Evolutionary conservation across 805 yeast species (phyloP), one percentile per base, ranked within the genome.

Genomic region (Ogataea chonburiensis): DNA sequence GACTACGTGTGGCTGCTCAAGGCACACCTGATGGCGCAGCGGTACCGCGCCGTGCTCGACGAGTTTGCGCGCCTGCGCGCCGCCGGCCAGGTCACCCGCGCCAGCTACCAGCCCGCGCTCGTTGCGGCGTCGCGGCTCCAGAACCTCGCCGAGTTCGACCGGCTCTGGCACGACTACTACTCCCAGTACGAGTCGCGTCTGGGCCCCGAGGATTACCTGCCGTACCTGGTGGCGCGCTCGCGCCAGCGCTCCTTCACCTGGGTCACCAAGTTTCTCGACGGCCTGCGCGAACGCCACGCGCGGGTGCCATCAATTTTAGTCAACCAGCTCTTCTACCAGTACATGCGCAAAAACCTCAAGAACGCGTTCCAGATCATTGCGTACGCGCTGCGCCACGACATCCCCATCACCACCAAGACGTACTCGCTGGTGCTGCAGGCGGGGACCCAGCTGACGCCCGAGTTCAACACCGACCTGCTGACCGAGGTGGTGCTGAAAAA

Each of bases 351-450:
- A 7, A 37, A 39, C 17, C 46, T 52, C n/a, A 36, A 48, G 38
- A 21, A 43, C 7, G 50, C 55, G 2, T 35, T 46, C 13, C 32
- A 23, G 12, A 34, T 59, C 18, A 27, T 58, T 1, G 40, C 41
- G 16, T 34, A 48, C 15, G 53, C 56, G 0, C 7, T 52, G 6
- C 7, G 22, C n/a, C 35, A 44, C 17, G 47, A 46, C 3, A 28
- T 39, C 5, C 13, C 29, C 1, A 45, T 51, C 3, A 46, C 49
- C 3, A 34, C 53, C 12, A 55, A 50, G 30, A 58, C 60, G 2
- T 56, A 59, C 37, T 55, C 63, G 3, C 36, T 58, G 23, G 24
- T 60, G 10, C 26, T 58, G 17, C 52, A 49, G n/a, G 43, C 57
- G 6, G 52, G 45, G 14, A 41, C 50, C 7, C 34, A 47, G n/a